Evolutionary conservation across 495 filamentous ascomycete species (phyloP), one percentile per base, ranked within the genome.

Genomic region (Aspergillus panamensis): DNA sequence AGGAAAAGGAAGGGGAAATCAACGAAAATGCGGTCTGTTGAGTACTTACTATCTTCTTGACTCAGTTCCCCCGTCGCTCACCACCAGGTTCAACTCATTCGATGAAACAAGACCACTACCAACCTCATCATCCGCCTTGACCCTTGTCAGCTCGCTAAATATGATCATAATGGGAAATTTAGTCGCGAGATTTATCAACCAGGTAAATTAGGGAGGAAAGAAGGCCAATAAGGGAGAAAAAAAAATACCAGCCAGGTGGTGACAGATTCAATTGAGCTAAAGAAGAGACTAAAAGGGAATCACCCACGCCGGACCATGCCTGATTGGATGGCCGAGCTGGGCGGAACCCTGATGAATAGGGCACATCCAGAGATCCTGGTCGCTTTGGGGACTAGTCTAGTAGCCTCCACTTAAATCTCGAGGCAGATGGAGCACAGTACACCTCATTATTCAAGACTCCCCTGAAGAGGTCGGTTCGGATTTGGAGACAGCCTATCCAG

Each of bases 91-190:
- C 25, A 25, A 25, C 25, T 5, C 25, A 25, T 25, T 5, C 25
- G 20, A 53, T 55, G 35, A 50, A 37, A 47, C 8, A 35, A 33
- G 49, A 44, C 37, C 21, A 55, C 58, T 35, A 44, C 21, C 29
- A 29, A 32, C 33, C 17, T 30, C 32, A 20, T 21, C 29, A 40
- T 20, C 19, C 29, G 8, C 40, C 48, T n/a, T 20, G 19, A 33
- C 33, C 50, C 48, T 49, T 42, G 48, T 51, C 54, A 55, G 45
- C 31, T 58, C 56, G 56, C 56, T 58, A 58, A 58, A 52, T 47
- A 52, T 63, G 37, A 53, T 57, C 61, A 49, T 0, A 63, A 48
- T 8, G n/a, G 60, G 60, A 55, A 62, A 30, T 32, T 32, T 39
- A 51, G 39, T 25, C 48, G 42, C 6, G 47, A 52, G 48, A 35